A percentile compares a stretch with the other conserved stretches of the same genome.
Evolutionary conservation across 192 early-diverging fungal genomes (phyloP).

Genomic region (Rhizophagus sp.): DNA sequence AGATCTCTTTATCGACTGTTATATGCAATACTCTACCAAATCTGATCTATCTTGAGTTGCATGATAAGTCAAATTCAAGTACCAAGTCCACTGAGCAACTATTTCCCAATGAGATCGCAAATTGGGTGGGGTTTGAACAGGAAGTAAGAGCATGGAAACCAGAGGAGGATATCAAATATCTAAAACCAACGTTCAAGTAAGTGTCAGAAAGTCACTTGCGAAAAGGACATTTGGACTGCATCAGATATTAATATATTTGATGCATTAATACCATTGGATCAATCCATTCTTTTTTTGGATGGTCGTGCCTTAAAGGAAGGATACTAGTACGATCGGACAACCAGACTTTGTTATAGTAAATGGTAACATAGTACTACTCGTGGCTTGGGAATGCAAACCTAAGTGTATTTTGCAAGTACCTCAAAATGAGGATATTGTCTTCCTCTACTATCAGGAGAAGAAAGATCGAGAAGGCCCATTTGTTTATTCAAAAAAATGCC

Average conservation of each 20-base stretch:
- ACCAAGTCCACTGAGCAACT: background rate
- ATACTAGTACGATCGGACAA: background rate
- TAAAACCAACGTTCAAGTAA: background rate
- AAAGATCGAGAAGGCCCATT: background rate
- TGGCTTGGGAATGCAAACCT: background rate
- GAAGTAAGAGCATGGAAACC: background rate
- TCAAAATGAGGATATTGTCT: background rate
- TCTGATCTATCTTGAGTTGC: too few species aligned
- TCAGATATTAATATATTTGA: background rate
- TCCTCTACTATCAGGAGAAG: background rate
- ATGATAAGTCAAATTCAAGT: background rate
- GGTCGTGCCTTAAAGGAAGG: background rate
- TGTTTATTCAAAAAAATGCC: background rate
- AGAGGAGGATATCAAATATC: background rate
- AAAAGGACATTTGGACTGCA: conserved; percentile 2
- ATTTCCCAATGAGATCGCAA: background rate
- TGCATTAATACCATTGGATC: background rate
- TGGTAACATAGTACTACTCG: background rate
- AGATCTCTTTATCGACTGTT: background rate
- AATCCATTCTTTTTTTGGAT: background rate
- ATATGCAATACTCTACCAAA: background rate
- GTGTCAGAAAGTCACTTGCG: background rate
- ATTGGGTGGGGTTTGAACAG: background rate
- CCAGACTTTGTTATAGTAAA: background rate
- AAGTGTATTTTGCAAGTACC: background rate